Conservation (phyloP, 768 basidiomycete species). For the Royoungia palumana region DNA sequence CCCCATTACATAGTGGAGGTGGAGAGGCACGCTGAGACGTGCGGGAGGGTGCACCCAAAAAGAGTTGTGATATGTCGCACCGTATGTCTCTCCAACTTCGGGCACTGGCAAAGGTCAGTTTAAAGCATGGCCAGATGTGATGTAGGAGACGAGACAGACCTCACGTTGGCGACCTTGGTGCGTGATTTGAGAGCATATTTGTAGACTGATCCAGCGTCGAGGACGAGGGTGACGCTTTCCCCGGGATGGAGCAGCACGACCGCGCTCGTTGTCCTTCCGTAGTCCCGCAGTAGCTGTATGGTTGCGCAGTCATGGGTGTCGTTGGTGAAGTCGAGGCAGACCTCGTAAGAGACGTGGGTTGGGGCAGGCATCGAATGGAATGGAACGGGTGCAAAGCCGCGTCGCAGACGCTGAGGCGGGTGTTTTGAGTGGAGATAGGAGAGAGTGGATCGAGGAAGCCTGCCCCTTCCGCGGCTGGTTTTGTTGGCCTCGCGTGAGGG, state of each 20-base stretch:
- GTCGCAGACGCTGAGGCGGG: slow-evolving; percentile 35
- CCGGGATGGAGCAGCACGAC: slow-evolving; percentile 58
- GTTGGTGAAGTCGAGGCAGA: slow-evolving; percentile 66
- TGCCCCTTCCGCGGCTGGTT: slow-evolving; percentile 28
- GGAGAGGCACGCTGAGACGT: slow-evolving; percentile 32
- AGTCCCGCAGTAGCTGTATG: slow-evolving; percentile 62
- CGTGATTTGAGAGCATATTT: slow-evolving; percentile 65
- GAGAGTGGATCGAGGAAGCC: slow-evolving; percentile 17
- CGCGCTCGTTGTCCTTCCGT: slow-evolving; percentile 52
- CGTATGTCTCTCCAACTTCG: slow-evolving; percentile 63
- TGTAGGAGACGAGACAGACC: slow-evolving; percentile 40
- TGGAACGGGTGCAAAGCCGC: slow-evolving; percentile 4
- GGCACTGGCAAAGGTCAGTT: slow-evolving; percentile 41
- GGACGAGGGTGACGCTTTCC: slow-evolving; percentile 61
- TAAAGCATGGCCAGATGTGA: not conserved
- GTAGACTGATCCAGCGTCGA: slow-evolving; percentile 68
- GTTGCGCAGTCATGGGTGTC: slow-evolving; percentile 64
- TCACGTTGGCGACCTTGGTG: slow-evolving; percentile 65
- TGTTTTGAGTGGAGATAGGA: slow-evolving; percentile 16
- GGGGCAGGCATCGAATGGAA: slow-evolving; percentile 51
- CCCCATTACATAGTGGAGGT: slow-evolving; percentile 44
- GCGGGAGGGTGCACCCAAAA: slow-evolving; percentile 37
- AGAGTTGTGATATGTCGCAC: slow-evolving; percentile 60
- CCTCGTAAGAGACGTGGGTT: slow-evolving; percentile 54
- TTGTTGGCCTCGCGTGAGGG: slow-evolving; percentile 33